Percentiles rank a stretch among this genome's conserved stretches.
Evolutionary conservation across 2,329 filamentous ascomycete genomes (phyloP).

Genomic region (Fusarium sororula): DNA sequence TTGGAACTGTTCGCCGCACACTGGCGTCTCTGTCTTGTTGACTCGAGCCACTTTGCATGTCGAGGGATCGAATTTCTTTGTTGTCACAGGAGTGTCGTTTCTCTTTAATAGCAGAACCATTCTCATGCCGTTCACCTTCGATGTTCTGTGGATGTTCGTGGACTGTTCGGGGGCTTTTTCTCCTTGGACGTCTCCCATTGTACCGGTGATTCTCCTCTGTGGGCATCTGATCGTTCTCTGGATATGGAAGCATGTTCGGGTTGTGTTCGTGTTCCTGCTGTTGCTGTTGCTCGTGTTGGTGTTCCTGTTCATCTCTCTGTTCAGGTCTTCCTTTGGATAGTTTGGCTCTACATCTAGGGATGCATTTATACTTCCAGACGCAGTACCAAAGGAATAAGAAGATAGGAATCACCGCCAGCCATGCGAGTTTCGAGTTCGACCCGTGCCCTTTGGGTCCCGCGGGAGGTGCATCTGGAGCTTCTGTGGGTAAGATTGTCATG

Average conservation of each 20-base stretch:
- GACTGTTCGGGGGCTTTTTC: fast-evolving
- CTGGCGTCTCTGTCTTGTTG: background rate
- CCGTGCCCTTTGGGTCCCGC: fast-evolving
- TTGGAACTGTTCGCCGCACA: background rate
- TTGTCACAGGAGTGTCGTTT: background rate
- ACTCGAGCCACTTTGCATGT: background rate
- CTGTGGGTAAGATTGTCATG: fast-evolving
- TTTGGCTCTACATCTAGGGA: fast-evolving
- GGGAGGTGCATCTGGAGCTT: background rate
- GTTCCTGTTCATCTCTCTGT: background rate
- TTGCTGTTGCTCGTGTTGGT: background rate
- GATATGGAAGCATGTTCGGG: fast-evolving
- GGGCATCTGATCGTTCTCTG: fast-evolving
- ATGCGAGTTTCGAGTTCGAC: background rate
- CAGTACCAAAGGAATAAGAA: fast-evolving
- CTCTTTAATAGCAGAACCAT: background rate
- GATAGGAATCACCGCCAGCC: background rate
- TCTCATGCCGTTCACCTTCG: fast-evolving
- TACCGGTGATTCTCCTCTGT: fast-evolving
- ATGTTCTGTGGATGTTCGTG: background rate
- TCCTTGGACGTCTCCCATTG: fast-evolving
- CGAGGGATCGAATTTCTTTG: background rate
- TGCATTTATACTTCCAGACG: background rate
- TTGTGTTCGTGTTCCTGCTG: background rate
- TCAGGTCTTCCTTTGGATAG: background rate